Evolutionary conservation across 441 rosid species (phyloP).

Genomic region (Syzygium syzygioides): DNA sequence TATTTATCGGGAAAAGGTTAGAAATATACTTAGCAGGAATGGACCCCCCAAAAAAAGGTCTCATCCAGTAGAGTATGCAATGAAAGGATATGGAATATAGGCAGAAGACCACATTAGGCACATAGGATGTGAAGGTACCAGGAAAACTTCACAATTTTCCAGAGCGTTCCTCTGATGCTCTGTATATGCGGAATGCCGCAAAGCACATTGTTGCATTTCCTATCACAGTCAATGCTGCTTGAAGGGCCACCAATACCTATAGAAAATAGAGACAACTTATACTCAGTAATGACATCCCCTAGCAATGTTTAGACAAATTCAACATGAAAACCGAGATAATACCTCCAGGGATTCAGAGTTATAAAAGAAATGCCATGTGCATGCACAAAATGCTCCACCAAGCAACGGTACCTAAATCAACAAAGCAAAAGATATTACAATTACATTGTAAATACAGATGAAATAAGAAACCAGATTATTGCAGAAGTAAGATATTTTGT

Average conservation of each 20-base stretch:
- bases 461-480: neutral
- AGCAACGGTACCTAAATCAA: constrained; percentile 73
- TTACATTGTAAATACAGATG: neutral
- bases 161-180: constrained; percentile 33
- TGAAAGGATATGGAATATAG: neutral
- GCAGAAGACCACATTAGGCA: neutral
- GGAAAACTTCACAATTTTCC: constrained; percentile 27
- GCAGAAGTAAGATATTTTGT: neutral
- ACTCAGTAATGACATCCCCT: neutral
- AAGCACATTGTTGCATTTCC: constrained; percentile 79
- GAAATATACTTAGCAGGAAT: neutral
- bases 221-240: constrained; percentile 69
- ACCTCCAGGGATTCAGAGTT: constrained; percentile 92
- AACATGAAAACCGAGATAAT: constrained; percentile 1
- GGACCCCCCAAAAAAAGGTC: neutral
- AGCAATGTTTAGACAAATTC: neutral
- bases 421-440: neutral
- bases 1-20: neutral
- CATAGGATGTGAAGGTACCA: neutral
- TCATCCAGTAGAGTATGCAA: constrained; percentile 3
- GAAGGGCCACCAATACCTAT: constrained; percentile 78
- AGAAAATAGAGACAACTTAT: neutral
- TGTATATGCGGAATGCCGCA: constrained; percentile 75
- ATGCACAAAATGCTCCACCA: constrained; percentile 95
- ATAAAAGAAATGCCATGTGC: constrained; percentile 97